Percentiles rank a stretch among this genome's conserved stretches.
These are phyloP conservation scores for Spizellomyces sp. DNA, from an alignment of 192 early-diverging fungal genomes.

Conservation along the genomic window DNA sequence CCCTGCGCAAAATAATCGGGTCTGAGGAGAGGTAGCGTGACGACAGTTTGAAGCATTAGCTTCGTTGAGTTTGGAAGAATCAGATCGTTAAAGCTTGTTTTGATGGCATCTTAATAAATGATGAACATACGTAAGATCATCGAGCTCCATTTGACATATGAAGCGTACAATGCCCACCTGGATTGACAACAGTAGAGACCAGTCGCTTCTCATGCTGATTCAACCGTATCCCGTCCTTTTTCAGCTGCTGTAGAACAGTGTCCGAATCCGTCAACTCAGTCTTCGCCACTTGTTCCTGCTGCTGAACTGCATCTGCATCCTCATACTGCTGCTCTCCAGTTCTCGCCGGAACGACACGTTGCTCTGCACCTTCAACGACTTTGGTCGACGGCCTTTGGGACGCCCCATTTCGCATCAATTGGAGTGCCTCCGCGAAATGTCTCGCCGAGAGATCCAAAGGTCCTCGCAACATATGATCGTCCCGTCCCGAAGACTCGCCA, in stretches of 20 bases:
- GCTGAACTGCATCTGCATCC: no score
- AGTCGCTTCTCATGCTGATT: conserved; percentile 76
- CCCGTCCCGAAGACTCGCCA: background rate
- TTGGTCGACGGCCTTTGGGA: background rate
- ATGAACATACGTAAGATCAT: conserved; percentile 20
- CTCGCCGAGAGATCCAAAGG: conserved; percentile 16
- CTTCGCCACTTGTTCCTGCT: no score
- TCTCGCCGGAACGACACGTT: no score
- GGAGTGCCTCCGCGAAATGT: conserved; percentile 23
- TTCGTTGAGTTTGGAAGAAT: conserved; percentile 77
- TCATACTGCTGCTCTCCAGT: no score
- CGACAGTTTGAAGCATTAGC: conserved; percentile 78
- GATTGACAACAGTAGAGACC: conserved; percentile 78
- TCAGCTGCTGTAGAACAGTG: conserved; percentile 44
- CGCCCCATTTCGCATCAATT: background rate
- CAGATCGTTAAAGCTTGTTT: conserved; percentile 69
- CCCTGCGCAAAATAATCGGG: conserved; percentile 55
- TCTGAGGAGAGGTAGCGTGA: conserved; percentile 49
- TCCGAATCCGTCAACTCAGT: background rate
- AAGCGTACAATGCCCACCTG: conserved; percentile 21
- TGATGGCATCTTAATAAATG: conserved; percentile 41
- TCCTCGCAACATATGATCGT: background rate
- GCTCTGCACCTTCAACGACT: no score
- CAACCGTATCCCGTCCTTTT: conserved; percentile 31
- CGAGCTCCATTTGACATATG: background rate